Evolutionary conservation across 768 basidiomycete species (phyloP).

Genomic region (Postia placenta): DNA sequence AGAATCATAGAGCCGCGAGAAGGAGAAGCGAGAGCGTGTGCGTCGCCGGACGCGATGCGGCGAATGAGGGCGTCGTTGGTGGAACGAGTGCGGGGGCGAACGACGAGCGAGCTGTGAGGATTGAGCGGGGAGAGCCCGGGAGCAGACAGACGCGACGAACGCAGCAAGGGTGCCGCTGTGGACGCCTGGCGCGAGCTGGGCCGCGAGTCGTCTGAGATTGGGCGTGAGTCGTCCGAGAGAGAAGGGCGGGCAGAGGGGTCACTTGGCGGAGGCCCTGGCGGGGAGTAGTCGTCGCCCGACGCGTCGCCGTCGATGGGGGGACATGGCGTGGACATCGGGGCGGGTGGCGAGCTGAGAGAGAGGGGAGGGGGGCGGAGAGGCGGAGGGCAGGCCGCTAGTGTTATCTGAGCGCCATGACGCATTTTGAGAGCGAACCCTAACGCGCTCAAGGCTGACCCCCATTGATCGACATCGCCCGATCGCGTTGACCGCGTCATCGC

Average conservation of each 20-base stretch:
- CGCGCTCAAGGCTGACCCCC: no score
- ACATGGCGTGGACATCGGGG: not conserved
- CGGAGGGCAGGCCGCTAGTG: not conserved
- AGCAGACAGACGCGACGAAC: conserved; percentile 23
- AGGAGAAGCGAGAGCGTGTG: conserved; percentile 33
- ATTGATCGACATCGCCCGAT: no score
- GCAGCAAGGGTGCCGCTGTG: conserved; percentile 10
- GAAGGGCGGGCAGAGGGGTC: not conserved
- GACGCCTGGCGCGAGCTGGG: not conserved
- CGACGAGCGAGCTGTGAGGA: conserved; percentile 31
- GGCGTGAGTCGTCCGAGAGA: not conserved
- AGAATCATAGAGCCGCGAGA: conserved; percentile 59
- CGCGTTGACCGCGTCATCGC: no score
- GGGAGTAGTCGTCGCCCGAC: not conserved
- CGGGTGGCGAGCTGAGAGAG: not conserved
- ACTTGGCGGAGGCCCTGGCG: not conserved
- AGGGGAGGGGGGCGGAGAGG: not conserved
- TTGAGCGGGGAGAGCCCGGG: conserved; percentile 52
- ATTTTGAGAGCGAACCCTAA: not conserved
- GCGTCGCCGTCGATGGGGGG: not conserved
- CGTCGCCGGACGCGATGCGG: conserved; percentile 40
- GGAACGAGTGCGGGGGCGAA: conserved; percentile 35
- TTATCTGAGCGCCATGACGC: not conserved
- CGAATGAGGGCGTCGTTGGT: conserved; percentile 35
- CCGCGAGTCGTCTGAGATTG: not conserved